Evolutionary conservation across 106 monocot species (phyloP).

Genomic region (Dendrobium huoshanense): DNA sequence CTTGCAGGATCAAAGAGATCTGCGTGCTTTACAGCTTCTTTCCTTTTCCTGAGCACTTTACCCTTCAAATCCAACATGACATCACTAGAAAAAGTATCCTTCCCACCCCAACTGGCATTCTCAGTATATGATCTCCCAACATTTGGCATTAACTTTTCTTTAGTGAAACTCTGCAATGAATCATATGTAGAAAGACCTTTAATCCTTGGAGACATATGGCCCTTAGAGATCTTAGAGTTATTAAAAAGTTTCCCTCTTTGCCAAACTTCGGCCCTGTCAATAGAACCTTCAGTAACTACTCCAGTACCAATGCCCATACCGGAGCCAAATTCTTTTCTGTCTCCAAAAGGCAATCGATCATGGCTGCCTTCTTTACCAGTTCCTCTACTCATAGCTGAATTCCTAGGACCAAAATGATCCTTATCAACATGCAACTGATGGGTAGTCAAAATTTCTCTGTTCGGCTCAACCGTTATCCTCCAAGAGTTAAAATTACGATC

Average conservation of each 20-base stretch:
- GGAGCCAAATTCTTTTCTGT: conserved; percentile 35
- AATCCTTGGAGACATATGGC: conserved; percentile 28
- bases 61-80: conserved; percentile 41
- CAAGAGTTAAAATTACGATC: conserved; percentile 33
- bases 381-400: conserved; percentile 32
- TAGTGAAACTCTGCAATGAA: conserved; percentile 31
- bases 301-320: conserved; percentile 26
- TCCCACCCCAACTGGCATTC: conserved; percentile 40
- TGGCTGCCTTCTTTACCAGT: conserved; percentile 17
- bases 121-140: conserved; percentile 36
- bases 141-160: conserved; percentile 41
- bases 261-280: conserved; percentile 29
- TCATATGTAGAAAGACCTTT: conserved; percentile 28
- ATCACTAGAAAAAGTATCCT: conserved; percentile 34
- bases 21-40: conserved; percentile 37
- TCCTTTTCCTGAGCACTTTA: conserved; percentile 67
- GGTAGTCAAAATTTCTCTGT: conserved; percentile 10
- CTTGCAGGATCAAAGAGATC: conserved; percentile 82
- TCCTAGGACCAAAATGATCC: conserved; percentile 21
- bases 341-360: conserved; percentile 21
- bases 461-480: conserved; percentile 21
- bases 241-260: conserved; percentile 33
- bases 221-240: conserved; percentile 28
- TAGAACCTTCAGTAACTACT: conserved; percentile 21
- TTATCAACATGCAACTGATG: conserved; percentile 14